Evolutionary conservation across 2,329 filamentous ascomycete species (phyloP), one percentile per base, ranked within the genome.

Genomic region (Colletotrichum falcatum): DNA sequence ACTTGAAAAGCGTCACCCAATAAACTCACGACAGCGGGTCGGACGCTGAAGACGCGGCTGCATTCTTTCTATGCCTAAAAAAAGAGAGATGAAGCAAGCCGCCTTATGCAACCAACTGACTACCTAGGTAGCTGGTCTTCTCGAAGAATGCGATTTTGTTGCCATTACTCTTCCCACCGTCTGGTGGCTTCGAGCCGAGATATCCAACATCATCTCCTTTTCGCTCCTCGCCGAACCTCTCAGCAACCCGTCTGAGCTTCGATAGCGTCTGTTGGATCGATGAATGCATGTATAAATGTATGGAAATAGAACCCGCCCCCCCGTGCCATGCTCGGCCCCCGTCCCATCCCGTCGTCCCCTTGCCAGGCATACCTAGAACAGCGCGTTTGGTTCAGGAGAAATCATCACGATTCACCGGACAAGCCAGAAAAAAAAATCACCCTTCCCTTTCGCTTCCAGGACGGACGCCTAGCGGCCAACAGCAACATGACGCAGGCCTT

Each of bases 171-270:
- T 7, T 46, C 44, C 35, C 6, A 3, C 11, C n/a, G 33, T 48
- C 18, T 37, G 14, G 51, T 46, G 61, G 26, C 23, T 28, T 46
- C 46, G 35, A 14, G 16, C 14, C 18, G 48, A 58, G 35, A 59
- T 28, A 68, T 68, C 62, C 63, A 46, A 58, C 23, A 30, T 61
- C 63, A 56, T 61, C 55, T 66, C 62, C 56, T 35, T 35, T 44
- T n/a, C 42, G 30, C 14, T 49, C 58, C 28, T 61, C n/a, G 59
- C 59, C 56, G 59, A 51, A 44, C 56, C 28, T 53, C 39, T 26
- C 51, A 35, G 56, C 37, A 33, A 33, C 26, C 35, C n/a, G 26
- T 37, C 33, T 39, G 9, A 26, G 42, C 30, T 61, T n/a, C 59
- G 48, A 61, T 61, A 61, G 59, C 11, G 59, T 49, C 30, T 30